Evolutionary conservation across 495 filamentous ascomycete genomes (phyloP).

Genomic region (Penicillium taxi): DNA sequence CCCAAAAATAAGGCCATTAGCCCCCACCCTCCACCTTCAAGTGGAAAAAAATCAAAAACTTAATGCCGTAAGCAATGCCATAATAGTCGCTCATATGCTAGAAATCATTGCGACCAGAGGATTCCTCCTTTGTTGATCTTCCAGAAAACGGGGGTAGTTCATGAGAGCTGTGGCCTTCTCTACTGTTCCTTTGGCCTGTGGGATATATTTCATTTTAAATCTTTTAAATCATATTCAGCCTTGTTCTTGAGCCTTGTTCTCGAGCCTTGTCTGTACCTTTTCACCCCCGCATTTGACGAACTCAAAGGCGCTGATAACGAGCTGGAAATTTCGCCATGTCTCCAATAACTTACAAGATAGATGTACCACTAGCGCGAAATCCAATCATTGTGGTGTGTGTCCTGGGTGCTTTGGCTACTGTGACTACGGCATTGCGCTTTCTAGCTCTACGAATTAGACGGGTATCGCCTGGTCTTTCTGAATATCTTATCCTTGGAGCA

Average conservation of each 20-base stretch:
- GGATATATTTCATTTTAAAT: too few relatives aligned
- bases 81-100: too few relatives aligned
- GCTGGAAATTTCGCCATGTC: background rate
- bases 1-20: too few relatives aligned
- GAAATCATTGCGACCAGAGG: too few relatives aligned
- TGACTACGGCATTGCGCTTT: conserved; percentile 1
- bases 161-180: too few relatives aligned
- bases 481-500: background rate
- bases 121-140: too few relatives aligned
- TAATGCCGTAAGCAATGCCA: too few relatives aligned
- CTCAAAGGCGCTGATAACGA: background rate
- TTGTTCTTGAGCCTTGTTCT: background rate
- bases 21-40: too few relatives aligned
- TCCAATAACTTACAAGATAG: background rate
- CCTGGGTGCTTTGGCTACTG: background rate
- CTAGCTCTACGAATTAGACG: background rate
- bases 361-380: background rate
- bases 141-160: too few relatives aligned
- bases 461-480: background rate
- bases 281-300: background rate
- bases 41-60: too few relatives aligned
- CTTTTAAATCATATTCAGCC: too few relatives aligned
- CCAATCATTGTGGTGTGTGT: background rate
- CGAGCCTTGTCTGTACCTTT: background rate
- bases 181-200: too few relatives aligned